Percentiles rank a stretch among this genome's conserved stretches.
These are phyloP conservation scores for Penicillium longicatenatum DNA, from an alignment of 495 filamentous ascomycete genomes.

Conservation along the genomic window DNA sequence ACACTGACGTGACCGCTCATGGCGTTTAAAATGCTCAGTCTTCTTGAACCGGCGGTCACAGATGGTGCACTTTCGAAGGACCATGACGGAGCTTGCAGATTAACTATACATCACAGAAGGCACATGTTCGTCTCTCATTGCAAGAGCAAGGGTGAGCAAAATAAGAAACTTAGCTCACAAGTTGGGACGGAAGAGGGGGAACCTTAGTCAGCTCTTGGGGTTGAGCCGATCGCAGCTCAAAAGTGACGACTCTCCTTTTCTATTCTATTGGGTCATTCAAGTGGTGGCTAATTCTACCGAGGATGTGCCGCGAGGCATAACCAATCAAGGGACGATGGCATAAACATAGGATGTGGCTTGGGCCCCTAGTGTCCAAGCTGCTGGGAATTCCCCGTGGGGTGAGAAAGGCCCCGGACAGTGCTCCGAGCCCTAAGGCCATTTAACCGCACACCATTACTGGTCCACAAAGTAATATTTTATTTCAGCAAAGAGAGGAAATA, in stretches of 20 bases:
- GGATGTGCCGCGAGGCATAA: conserved; percentile 6
- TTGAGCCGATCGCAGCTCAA: neutral
- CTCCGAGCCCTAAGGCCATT: neutral
- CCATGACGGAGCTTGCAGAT: conserved; percentile 34
- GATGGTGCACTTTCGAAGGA: conserved; percentile 52
- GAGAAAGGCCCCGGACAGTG: neutral
- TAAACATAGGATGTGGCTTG: neutral
- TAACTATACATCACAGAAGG: neutral
- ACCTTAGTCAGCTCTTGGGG: neutral
- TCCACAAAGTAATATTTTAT: neutral
- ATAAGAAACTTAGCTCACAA: neutral
- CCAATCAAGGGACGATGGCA: conserved; percentile 4
- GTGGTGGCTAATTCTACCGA: conserved; percentile 12
- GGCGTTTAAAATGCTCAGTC: conserved; percentile 57
- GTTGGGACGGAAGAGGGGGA: conserved; percentile 4
- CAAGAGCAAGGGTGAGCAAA: neutral
- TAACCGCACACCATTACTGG: neutral
- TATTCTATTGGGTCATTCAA: neutral
- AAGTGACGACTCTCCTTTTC: neutral
- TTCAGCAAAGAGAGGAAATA: neutral
- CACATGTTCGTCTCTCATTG: neutral
- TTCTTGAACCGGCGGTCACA: conserved; percentile 57
- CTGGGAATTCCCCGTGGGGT: neutral
- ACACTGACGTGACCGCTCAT: conserved; percentile 55
- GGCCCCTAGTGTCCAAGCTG: neutral